Evolutionary conservation across 2,329 filamentous ascomycete genomes (phyloP).

Genomic region (Botryotinia globosa): DNA sequence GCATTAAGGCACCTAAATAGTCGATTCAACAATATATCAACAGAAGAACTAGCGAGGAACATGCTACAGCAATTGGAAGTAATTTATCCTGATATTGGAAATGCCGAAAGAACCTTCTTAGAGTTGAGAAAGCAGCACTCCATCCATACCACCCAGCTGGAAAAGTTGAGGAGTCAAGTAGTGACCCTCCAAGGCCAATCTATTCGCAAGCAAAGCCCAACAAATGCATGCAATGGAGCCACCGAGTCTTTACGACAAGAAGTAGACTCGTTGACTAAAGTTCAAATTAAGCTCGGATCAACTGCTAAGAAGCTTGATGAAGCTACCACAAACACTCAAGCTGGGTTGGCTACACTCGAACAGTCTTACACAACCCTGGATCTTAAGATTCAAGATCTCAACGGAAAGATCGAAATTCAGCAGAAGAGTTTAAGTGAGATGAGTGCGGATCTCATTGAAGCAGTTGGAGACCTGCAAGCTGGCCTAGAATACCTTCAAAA

Average conservation of each 20-base stretch:
- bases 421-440: background rate
- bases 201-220: background rate
- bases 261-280: conserved; percentile 2
- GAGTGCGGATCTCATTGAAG: background rate
- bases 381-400: background rate
- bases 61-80: conserved; percentile 17
- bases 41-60: conserved; percentile 12
- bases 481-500: background rate
- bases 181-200: background rate
- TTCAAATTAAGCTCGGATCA: background rate
- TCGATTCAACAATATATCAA: conserved; percentile 8
- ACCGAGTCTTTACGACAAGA: conserved; percentile 15
- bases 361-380: background rate
- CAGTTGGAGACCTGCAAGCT: background rate
- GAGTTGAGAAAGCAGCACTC: background rate
- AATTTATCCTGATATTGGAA: conserved; percentile 14
- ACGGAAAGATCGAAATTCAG: background rate
- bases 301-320: background rate
- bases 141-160: background rate
- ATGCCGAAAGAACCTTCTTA: background rate
- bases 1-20: conserved; percentile 6
- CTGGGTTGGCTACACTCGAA: background rate
- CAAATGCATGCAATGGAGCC: background rate
- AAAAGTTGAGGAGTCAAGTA: background rate
- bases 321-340: background rate